Percentiles rank a stretch among this genome's conserved stretches.
Conservation (phyloP, 2,329 filamentous ascomycete genomes). For the Colletotrichum paranaense region DNA sequence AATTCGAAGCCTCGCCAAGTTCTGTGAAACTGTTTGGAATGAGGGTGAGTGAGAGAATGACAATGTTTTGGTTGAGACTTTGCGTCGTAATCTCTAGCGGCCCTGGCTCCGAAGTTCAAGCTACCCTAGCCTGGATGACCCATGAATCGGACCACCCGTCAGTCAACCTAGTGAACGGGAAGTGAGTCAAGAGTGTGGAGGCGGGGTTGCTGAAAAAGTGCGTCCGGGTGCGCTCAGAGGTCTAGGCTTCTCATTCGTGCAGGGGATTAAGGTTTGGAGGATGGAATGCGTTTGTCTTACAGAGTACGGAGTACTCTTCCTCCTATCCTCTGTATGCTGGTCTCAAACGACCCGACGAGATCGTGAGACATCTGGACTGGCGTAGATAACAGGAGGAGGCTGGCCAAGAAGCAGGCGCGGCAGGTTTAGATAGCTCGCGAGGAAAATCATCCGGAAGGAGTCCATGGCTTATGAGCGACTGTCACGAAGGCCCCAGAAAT, state of each 20-base stretch:
- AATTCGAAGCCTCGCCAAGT: neutral
- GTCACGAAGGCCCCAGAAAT: neutral
- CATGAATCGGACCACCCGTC: neutral
- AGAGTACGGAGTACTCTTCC: neutral
- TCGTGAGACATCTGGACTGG: neutral
- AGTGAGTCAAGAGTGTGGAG: conserved; percentile 8
- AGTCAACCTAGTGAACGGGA: neutral
- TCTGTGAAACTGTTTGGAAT: neutral
- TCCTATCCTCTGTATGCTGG: neutral
- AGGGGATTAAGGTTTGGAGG: neutral
- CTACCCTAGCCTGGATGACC: neutral
- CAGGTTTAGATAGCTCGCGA: neutral
- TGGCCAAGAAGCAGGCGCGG: neutral
- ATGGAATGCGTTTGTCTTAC: neutral
- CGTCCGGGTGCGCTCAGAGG: neutral
- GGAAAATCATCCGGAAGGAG: neutral
- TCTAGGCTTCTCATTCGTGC: neutral
- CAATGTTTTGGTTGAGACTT: conserved; percentile 1
- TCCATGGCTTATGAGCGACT: neutral
- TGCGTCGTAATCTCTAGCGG: conserved; percentile 9
- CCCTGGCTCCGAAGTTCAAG: neutral
- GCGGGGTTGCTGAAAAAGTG: conserved; percentile 2
- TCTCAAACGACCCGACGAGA: neutral
- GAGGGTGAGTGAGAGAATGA: neutral
- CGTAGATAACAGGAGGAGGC: neutral